A percentile compares a stretch with the other conserved stretches of the same genome.
Evolutionary conservation across 305 asterid species (phyloP).

Genomic region (Fraxinus ornus): DNA sequence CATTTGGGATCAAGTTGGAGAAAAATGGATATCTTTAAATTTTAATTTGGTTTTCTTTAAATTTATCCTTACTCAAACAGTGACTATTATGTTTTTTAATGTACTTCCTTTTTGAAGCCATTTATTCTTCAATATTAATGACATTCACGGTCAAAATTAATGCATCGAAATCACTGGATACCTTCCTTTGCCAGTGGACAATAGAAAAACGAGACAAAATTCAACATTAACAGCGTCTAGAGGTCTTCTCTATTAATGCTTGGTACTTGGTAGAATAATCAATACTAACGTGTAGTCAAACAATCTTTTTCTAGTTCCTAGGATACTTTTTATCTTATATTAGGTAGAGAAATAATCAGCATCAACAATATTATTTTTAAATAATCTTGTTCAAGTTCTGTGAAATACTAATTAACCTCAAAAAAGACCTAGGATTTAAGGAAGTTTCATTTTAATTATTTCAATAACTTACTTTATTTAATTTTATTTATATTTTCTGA

Average conservation of each 20-base stretch:
- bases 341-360: too few species aligned
- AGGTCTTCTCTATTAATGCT: too few species aligned
- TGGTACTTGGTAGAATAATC: too few species aligned
- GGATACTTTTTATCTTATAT: too few species aligned
- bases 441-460: not conserved
- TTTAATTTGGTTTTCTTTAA: too few species aligned
- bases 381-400: too few species aligned
- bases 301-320: too few species aligned
- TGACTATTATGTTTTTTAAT: not conserved
- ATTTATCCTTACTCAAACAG: too few species aligned
- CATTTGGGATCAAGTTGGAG: not conserved
- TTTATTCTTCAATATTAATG: not conserved
- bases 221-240: not conserved
- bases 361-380: too few species aligned
- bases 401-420: too few species aligned
- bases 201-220: not conserved
- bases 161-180: not conserved
- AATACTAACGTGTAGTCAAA: too few species aligned
- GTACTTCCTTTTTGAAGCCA: not conserved
- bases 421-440: not conserved
- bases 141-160: not conserved
- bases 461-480: not conserved
- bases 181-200: too few species aligned
- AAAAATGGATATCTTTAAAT: not conserved
- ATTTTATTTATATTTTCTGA: not conserved